Percentiles rank a stretch among this genome's conserved stretches.
phyloP scores from a whole-genome alignment of 2,329 filamentous ascomycete species.

The Fusarium miscanthi region DNA sequence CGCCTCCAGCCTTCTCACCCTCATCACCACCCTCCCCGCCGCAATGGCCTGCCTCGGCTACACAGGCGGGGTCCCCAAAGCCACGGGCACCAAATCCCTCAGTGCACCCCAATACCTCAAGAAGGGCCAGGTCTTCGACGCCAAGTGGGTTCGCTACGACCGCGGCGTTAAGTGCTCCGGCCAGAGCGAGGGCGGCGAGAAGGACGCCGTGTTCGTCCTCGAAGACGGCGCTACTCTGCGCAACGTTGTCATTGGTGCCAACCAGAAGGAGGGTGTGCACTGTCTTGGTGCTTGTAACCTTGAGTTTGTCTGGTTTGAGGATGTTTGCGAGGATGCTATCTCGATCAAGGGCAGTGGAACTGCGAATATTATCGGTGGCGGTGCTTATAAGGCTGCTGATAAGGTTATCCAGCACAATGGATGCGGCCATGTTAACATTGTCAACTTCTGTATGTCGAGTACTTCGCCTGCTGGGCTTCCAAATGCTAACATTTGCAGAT shows the following conservation, averaged over 20 bases:
- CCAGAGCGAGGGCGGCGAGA: slow-evolving; percentile 54
- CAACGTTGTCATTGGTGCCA: slow-evolving; percentile 59
- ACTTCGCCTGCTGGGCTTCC: rapidly evolving
- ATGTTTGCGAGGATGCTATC: slow-evolving; percentile 55
- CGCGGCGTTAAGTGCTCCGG: slow-evolving; percentile 55
- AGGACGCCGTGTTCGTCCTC: slow-evolving; percentile 56
- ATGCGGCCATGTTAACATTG: slow-evolving; percentile 55
- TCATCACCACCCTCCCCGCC: slow-evolving; percentile 43
- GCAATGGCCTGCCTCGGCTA: slow-evolving; percentile 47
- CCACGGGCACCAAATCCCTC: slow-evolving; percentile 45
- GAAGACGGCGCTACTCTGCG: slow-evolving; percentile 55
- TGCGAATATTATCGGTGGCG: slow-evolving; percentile 56
- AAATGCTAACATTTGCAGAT: background rate
- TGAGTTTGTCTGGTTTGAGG: slow-evolving; percentile 62
- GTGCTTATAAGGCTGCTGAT: slow-evolving; percentile 57
- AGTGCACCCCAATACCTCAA: slow-evolving; percentile 47
- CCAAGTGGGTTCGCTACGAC: slow-evolving; percentile 52
- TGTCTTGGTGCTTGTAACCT: slow-evolving; percentile 57
- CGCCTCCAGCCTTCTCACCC: slow-evolving; percentile 23
- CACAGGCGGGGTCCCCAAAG: slow-evolving; percentile 46
- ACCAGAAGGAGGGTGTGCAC: slow-evolving; percentile 60
- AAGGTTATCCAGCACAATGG: slow-evolving; percentile 63
- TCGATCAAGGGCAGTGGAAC: slow-evolving; percentile 42
- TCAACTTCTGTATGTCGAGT: slow-evolving; percentile 42
- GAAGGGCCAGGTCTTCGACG: slow-evolving; percentile 46